Percentiles rank a stretch among this genome's conserved stretches.
These are phyloP conservation scores for Aspergillus unguis DNA, from an alignment of 2,329 filamentous ascomycete genomes.

Conservation along the genomic window DNA sequence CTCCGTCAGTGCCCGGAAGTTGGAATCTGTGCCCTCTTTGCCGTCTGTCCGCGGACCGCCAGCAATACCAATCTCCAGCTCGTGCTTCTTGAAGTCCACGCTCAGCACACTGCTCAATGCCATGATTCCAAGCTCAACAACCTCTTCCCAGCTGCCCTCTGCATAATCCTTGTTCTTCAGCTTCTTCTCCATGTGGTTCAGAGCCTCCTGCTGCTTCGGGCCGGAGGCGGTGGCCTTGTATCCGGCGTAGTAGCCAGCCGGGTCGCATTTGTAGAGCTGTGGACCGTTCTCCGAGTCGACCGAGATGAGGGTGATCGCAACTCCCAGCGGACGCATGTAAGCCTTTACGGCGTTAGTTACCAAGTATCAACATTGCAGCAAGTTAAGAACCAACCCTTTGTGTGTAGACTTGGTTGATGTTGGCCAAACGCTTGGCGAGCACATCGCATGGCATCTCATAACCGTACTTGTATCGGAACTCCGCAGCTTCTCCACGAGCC, in stretches of 20 bases:
- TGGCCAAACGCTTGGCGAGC: conserved; percentile 91
- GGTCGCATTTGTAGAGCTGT: conserved; percentile 97
- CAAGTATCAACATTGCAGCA: neutral
- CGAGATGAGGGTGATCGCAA: conserved; percentile 91
- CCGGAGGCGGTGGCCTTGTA: conserved; percentile 98
- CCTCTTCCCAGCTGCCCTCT: conserved; percentile 91
- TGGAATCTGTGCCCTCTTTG: conserved; percentile 72
- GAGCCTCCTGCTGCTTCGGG: conserved; percentile 96
- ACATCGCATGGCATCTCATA: conserved; percentile 99
- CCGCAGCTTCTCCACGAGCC: conserved; percentile 90
- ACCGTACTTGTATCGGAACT: conserved; percentile 97
- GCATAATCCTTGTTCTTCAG: conserved; percentile 97
- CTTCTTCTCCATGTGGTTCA: conserved; percentile 99
- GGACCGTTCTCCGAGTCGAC: conserved; percentile 89
- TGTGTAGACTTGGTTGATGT: conserved; percentile 99
- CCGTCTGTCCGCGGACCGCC: conserved; percentile 81
- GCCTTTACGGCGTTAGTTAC: conserved; percentile 53
- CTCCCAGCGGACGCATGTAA: conserved; percentile 96
- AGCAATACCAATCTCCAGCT: conserved; percentile 96
- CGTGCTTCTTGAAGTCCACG: conserved; percentile 99
- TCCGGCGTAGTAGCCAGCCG: conserved; percentile 94
- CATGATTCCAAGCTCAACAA: conserved; percentile 93
- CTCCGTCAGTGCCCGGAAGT: conserved; percentile 86
- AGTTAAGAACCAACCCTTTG: conserved; percentile 66
- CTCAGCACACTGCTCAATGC: conserved; percentile 94